Percentiles rank a stretch among this genome's conserved stretches.
These are phyloP conservation scores for Balansia obtecta DNA, from an alignment of 2,329 filamentous ascomycete genomes.

Conservation along the genomic window DNA sequence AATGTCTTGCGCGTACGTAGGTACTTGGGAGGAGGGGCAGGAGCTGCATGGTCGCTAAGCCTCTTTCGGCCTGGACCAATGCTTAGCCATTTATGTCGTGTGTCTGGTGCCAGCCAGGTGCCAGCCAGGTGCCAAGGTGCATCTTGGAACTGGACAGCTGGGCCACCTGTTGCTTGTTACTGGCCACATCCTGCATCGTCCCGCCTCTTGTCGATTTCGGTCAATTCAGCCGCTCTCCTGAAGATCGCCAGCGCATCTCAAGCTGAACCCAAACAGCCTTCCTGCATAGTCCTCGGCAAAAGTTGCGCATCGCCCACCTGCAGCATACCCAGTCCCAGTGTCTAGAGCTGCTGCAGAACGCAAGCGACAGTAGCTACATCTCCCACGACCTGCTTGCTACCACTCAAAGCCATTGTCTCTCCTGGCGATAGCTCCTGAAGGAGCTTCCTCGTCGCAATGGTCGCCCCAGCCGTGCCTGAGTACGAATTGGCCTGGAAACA, in stretches of 20 bases:
- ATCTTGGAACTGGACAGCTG: no score
- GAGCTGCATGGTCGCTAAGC: no score
- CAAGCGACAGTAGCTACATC: background rate
- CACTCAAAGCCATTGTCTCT: background rate
- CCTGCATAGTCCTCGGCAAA: background rate
- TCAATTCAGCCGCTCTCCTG: background rate
- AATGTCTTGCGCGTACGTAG: no score
- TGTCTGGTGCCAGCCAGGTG: no score
- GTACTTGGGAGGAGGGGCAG: no score
- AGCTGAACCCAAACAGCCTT: background rate
- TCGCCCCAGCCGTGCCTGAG: constrained; percentile 66
- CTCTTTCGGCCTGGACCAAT: no score
- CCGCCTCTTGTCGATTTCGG: background rate
- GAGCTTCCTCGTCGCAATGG: constrained; percentile 37
- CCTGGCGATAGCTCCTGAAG: constrained; percentile 3
- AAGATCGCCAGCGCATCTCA: background rate
- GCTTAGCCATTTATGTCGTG: no score
- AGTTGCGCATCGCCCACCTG: background rate
- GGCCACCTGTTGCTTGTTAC: background rate
- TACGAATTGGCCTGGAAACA: constrained; percentile 26
- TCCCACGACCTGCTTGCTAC: background rate
- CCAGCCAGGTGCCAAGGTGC: no score
- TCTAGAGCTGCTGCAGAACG: background rate
- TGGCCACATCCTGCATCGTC: background rate
- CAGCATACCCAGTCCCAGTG: background rate